phyloP scores from a whole-genome alignment of 2,329 filamentous ascomycete genomes.

The Botryosphaeria dothidea region DNA sequence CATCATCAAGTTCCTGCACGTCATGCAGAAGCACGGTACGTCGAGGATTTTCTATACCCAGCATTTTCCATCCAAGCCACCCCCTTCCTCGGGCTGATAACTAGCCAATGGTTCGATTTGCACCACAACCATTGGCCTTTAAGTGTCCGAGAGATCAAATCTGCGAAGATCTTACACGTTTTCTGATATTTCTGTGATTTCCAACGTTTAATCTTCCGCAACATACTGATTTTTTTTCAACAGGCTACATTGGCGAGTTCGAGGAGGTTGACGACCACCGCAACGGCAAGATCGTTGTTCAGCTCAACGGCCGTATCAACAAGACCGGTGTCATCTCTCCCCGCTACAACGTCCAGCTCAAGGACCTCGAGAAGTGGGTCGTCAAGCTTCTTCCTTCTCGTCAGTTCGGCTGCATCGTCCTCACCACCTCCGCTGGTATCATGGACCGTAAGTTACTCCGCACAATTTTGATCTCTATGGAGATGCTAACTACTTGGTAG shows the following conservation, averaged over 20 bases:
- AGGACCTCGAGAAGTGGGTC: slow-evolving; percentile 99
- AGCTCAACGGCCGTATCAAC: slow-evolving; percentile 99
- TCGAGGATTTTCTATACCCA: slow-evolving; percentile 34
- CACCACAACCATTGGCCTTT: slow-evolving; percentile 96
- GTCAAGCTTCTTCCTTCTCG: slow-evolving; percentile 97
- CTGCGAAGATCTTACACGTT: slow-evolving; percentile 96
- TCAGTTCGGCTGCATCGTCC: slow-evolving; percentile 99
- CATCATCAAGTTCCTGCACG: slow-evolving; percentile 98
- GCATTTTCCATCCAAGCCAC: slow-evolving; percentile 16
- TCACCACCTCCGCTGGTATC: slow-evolving; percentile 98
- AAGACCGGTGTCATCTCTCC: slow-evolving; percentile 99
- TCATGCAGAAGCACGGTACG: slow-evolving; percentile 99
- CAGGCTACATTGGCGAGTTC: slow-evolving; percentile 99
- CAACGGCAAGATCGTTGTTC: slow-evolving; percentile 99
- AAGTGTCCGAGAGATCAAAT: slow-evolving; percentile 97
- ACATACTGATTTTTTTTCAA: slow-evolving; percentile 66
- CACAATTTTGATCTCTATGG: background rate
- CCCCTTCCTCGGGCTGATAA: slow-evolving; percentile 91
- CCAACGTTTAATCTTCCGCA: slow-evolving; percentile 91
- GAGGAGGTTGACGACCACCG: slow-evolving; percentile 99
- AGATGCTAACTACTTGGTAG: slow-evolving; percentile 35
- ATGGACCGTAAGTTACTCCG: slow-evolving; percentile 65
- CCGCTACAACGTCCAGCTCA: slow-evolving; percentile 98
- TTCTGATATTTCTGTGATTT: slow-evolving; percentile 75
- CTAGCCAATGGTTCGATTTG: slow-evolving; percentile 90